phyloP scores from a whole-genome alignment of 345 rosid genomes.

The Syzygium aqueum region DNA sequence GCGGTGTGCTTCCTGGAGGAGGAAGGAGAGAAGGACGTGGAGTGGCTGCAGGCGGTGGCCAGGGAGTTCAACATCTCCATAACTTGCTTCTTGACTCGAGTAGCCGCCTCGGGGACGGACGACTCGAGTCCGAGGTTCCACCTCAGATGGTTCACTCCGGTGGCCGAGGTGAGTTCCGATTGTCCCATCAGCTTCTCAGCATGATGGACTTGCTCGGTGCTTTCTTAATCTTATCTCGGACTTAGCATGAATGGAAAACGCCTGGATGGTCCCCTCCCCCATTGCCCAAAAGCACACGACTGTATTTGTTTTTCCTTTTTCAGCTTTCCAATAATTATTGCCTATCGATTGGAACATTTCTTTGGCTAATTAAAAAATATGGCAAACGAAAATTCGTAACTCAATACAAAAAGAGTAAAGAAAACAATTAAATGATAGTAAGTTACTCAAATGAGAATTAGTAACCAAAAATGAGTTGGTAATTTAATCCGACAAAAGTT shows the following conservation, averaged over 20 bases:
- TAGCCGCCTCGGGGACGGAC: background rate
- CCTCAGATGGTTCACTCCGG: slow-evolving; percentile 67
- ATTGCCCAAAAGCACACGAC: background rate
- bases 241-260: background rate
- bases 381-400: background rate
- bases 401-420: background rate
- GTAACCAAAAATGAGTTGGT: no score
- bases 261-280: background rate
- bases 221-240: background rate
- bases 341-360: background rate
- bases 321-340: background rate
- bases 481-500: background rate
- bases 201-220: background rate
- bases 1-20: slow-evolving; percentile 62
- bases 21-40: slow-evolving; percentile 41
- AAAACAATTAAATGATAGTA: background rate
- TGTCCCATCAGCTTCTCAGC: background rate
- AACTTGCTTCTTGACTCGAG: slow-evolving; percentile 37
- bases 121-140: slow-evolving; percentile 22
- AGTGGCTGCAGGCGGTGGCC: slow-evolving; percentile 59
- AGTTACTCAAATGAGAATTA: background rate
- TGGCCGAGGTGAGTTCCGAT: slow-evolving; percentile 22
- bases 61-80: slow-evolving; percentile 45
- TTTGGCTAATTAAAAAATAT: background rate
- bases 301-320: background rate